phyloP scores from a whole-genome alignment of 768 basidiomycete genomes.

The Clitopilus passeckerianus region DNA sequence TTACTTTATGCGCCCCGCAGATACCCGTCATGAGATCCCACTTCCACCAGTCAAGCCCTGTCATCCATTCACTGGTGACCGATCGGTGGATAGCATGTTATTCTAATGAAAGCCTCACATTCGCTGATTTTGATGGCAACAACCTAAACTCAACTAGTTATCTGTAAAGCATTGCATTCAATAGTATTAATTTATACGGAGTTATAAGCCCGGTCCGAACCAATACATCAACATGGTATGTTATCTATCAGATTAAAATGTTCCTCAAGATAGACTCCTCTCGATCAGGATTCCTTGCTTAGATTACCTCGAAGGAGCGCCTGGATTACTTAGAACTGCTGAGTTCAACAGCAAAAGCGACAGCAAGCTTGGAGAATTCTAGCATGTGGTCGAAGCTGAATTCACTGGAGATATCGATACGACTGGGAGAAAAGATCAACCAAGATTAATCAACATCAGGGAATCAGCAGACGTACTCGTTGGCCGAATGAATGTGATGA shows the following conservation, averaged over 20 bases:
- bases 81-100: constrained; percentile 36
- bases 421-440: constrained; percentile 36
- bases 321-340: constrained; percentile 31
- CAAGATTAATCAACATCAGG: constrained; percentile 3
- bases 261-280: not conserved
- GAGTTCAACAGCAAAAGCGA: constrained; percentile 76
- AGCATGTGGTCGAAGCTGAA: constrained; percentile 91
- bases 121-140: constrained; percentile 15
- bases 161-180: not conserved
- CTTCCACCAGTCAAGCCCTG: constrained; percentile 24
- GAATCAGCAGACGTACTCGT: constrained; percentile 57
- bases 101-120: constrained; percentile 32
- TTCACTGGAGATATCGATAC: constrained; percentile 80
- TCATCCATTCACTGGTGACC: constrained; percentile 35
- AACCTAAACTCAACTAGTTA: not conserved
- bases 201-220: not conserved
- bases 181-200: not conserved
- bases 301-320: not conserved
- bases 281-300: not conserved
- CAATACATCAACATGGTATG: not conserved
- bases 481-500: constrained; percentile 73
- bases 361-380: constrained; percentile 81
- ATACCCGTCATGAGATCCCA: constrained; percentile 26
- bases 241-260: not conserved
- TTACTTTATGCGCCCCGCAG: constrained; percentile 17